Evolutionary conservation across 2,329 filamentous ascomycete species (phyloP).

Genomic region (Trematosphaeria pertusa): DNA sequence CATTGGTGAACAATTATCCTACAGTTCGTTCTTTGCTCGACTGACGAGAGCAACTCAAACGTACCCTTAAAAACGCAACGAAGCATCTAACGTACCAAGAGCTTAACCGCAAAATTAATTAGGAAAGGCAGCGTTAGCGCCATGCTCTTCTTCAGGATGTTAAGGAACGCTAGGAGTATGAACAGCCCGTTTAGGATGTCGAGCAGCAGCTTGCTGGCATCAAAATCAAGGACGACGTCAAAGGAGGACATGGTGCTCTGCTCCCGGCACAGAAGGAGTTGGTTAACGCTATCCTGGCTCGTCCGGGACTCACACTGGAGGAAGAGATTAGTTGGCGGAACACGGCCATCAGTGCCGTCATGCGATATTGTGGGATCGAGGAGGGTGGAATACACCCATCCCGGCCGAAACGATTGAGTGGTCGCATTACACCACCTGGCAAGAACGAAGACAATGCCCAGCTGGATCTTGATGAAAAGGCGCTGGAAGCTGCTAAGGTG

Average conservation of each 20-base stretch:
- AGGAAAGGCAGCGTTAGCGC: conserved; percentile 16
- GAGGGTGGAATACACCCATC: conserved; percentile 13
- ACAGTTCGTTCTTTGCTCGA: conserved; percentile 16
- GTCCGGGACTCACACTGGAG: conserved; percentile 7
- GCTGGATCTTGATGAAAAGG: conserved; percentile 12
- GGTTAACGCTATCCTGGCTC: conserved; percentile 7
- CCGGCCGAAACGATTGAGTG: conserved; percentile 1
- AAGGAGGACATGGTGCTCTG: conserved; percentile 9
- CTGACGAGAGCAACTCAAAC: conserved; percentile 18
- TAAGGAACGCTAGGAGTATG: conserved; percentile 14
- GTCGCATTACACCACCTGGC: not conserved
- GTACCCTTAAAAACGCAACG: conserved; percentile 15
- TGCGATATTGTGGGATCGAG: conserved; percentile 17
- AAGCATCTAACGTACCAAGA: conserved; percentile 22
- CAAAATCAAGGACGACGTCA: conserved; percentile 9
- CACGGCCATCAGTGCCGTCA: conserved; percentile 12
- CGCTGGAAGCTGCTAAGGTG: conserved; percentile 21
- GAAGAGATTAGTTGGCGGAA: conserved; percentile 13
- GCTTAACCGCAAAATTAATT: conserved; percentile 18
- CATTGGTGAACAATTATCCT: conserved; percentile 21
- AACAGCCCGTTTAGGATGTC: conserved; percentile 20
- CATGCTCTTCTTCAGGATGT: conserved; percentile 11
- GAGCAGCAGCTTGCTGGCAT: conserved; percentile 24
- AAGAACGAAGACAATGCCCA: conserved; percentile 15
- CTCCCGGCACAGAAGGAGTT: conserved; percentile 14